Evolutionary conservation across 371 early-diverging fungal genomes (phyloP), one percentile per base, ranked within the genome.

Genomic region (Apophysomyces elegans): DNA sequence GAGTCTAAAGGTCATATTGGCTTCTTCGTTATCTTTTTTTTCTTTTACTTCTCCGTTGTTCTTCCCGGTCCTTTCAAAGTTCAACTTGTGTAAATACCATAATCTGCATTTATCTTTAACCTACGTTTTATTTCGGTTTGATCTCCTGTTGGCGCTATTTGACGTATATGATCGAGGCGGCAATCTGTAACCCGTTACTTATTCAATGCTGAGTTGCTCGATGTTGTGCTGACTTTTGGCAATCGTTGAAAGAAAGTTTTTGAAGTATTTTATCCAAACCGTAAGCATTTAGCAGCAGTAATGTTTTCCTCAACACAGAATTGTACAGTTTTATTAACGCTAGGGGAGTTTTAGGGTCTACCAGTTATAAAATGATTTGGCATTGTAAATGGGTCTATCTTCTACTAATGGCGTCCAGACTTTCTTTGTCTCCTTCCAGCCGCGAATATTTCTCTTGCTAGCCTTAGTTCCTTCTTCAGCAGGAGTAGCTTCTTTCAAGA

Each of bases 321-420:
- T 26, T 26, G 26, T 26, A 26, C 26, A 26, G 26, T 26, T 26
- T 26, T 26, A 26, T 26, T 26, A 26, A 26, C 26, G 26, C 26
- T 26, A 26, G 26, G 26, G 26, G 26, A 26, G 36, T n/a, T 18
- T 37, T 50, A 35, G 26, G 58, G 39, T 63, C 63, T 84, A 93
- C 94, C 94, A 93, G 74, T 93, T 93, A 74, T 93, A 93, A 69
- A 78, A 88, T 45, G 81, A 79, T 65, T 88, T 77, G 35, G 91
- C 83, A 67, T 91, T 93, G 70, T 93, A 91, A 61, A 94, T 88
- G 18, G 94, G 93, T 72, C 89, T 91, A 41, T 78, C 73, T 65
- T 93, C 93, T 11, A 82, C 73, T 64, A 93, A 66, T 21, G 90
- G 89, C 37, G 75, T 86, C 91, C 90, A 91, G 39, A 91, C 88